Percentiles rank a stretch among this genome's conserved stretches.
Evolutionary conservation across 768 basidiomycete genomes (phyloP).

Genomic region (Suillus sp.): DNA sequence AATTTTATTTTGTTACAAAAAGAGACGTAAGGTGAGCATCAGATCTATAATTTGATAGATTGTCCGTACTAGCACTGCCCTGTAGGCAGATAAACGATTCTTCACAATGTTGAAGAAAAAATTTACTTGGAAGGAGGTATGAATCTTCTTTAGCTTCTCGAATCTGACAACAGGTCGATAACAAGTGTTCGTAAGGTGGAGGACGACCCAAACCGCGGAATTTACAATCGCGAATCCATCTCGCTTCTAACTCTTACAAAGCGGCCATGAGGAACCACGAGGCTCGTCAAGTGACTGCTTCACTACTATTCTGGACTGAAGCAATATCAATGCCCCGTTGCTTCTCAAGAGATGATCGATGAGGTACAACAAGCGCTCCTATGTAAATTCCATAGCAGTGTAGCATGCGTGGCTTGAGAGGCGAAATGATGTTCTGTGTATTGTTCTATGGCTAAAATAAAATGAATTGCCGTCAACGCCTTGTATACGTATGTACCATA

Average conservation of each 20-base stretch:
- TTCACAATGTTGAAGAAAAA: conserved; percentile 77
- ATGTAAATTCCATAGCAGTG: neutral
- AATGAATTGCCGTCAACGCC: neutral
- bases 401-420: neutral
- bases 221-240: conserved; percentile 67
- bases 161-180: conserved; percentile 7
- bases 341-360: conserved; percentile 4
- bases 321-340: neutral
- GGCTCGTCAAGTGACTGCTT: conserved; percentile 3
- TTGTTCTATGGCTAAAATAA: neutral
- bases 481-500: neutral
- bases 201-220: conserved; percentile 61
- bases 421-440: neutral
- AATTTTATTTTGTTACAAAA: conserved; percentile 91
- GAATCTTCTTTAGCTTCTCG: conserved; percentile 12
- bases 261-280: conserved; percentile 13
- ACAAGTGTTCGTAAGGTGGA: conserved; percentile 43
- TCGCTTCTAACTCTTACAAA: conserved; percentile 50
- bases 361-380: neutral
- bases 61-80: conserved; percentile 6
- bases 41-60: conserved; percentile 1
- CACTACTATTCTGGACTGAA: neutral
- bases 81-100: conserved; percentile 86
- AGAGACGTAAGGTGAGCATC: conserved; percentile 75
- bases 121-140: conserved; percentile 72